Evolutionary conservation across 2,329 filamentous ascomycete species (phyloP).

Genomic region (Aspergillus phoenicis): DNA sequence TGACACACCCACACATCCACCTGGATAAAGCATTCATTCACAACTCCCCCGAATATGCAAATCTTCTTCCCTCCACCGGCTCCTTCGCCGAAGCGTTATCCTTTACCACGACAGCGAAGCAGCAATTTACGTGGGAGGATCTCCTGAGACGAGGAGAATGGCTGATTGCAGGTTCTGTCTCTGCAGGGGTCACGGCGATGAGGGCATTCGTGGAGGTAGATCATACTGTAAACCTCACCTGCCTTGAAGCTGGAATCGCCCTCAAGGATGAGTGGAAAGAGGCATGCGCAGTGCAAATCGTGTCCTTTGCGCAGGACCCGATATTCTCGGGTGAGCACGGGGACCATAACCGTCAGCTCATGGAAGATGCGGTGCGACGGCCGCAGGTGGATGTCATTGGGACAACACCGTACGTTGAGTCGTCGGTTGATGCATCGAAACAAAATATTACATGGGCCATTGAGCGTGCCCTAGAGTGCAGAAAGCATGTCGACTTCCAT

Average conservation of each 20-base stretch:
- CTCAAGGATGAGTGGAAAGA: constrained; percentile 59
- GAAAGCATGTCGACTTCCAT: constrained; percentile 68
- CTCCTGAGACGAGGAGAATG: constrained; percentile 66
- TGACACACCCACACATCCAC: constrained; percentile 74
- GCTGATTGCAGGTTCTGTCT: constrained; percentile 66
- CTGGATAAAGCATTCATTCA: constrained; percentile 58
- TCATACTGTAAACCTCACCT: constrained; percentile 59
- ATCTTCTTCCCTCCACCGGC: constrained; percentile 61
- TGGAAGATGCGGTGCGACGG: constrained; percentile 50
- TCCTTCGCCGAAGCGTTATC: constrained; percentile 67
- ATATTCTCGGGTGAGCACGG: constrained; percentile 62
- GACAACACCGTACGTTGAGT: constrained; percentile 71
- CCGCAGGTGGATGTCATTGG: constrained; percentile 61
- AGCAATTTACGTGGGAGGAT: constrained; percentile 63
- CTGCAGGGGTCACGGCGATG: constrained; percentile 68
- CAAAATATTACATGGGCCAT: constrained; percentile 67
- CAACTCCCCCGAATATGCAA: constrained; percentile 51
- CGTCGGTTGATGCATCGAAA: constrained; percentile 49
- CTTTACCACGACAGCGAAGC: constrained; percentile 63
- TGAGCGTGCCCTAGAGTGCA: constrained; percentile 52
- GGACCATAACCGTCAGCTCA: constrained; percentile 54
- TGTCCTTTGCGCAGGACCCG: constrained; percentile 70
- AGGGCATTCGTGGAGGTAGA: constrained; percentile 74
- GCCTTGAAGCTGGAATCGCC: constrained; percentile 58
- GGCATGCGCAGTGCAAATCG: constrained; percentile 65